These are phyloP conservation scores for Crithidia fasciculata DNA, from an alignment of 208 protist species.

Conservation along the genomic window DNA sequence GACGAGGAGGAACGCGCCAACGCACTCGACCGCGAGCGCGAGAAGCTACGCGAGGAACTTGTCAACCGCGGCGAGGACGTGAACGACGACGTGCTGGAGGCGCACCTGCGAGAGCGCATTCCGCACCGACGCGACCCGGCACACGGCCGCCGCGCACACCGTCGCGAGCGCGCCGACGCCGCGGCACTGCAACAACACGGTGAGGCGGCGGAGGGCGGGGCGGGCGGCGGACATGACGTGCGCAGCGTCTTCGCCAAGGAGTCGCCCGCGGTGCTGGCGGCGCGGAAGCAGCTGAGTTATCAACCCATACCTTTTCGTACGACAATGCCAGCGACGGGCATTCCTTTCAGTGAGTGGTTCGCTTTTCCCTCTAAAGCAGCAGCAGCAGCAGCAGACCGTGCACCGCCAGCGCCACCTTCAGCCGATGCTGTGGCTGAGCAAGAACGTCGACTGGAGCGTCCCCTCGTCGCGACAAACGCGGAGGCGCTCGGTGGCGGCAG, in stretches of 20 bases:
- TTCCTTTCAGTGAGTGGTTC: conserved; percentile 74
- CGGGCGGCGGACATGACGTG: conserved; percentile 58
- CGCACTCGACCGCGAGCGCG: conserved; percentile 27
- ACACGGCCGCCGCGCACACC: conserved; percentile 6
- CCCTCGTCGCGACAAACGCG: conserved; percentile 22
- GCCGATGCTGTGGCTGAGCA: background rate
- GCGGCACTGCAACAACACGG: background rate
- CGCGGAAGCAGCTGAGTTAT: conserved; percentile 60
- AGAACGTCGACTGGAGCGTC: conserved; percentile 23
- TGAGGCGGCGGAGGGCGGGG: background rate
- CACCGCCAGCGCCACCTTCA: no score
- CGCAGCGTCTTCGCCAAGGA: conserved; percentile 85
- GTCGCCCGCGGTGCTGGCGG: conserved; percentile 56
- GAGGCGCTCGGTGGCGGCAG: conserved; percentile 31
- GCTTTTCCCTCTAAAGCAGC: conserved; percentile 26
- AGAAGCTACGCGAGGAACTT: conserved; percentile 33
- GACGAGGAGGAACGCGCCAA: conserved; percentile 44
- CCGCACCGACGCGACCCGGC: conserved; percentile 14
- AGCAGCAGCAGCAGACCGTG: background rate
- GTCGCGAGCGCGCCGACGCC: background rate
- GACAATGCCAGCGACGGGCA: conserved; percentile 58
- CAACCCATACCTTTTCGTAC: conserved; percentile 50
- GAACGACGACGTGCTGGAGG: conserved; percentile 23
- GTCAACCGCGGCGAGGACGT: conserved; percentile 25
- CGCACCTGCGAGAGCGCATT: conserved; percentile 21